Evolutionary conservation across 2,329 filamentous ascomycete species (phyloP), one percentile per base, ranked within the genome.

Genomic region (Didymosphaeria variabile): DNA sequence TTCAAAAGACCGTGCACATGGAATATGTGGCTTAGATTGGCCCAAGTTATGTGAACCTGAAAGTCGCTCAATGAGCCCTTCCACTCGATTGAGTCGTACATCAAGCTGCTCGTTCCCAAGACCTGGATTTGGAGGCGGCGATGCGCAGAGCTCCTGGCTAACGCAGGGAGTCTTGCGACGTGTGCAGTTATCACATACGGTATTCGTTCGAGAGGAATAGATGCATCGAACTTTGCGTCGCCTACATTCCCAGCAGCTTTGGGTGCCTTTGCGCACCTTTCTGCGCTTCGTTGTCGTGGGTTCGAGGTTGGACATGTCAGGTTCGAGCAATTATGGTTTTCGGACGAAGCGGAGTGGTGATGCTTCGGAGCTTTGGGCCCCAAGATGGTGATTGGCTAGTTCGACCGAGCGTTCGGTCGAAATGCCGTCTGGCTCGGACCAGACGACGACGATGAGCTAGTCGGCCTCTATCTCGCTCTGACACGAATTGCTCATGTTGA

Each of bases 61-160:
- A 7, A 32, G 9, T 29, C 26, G 56, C 7, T 19, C 47, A 19
- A 44, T 9, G n/a, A 62, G 47, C 36, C 29, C 53, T 52, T 65
- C 62, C 5, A 67, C 46, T 31, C 53, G 52, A 13, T 55, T 52
- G 23, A 69, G 42, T 26, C 62, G 42, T 9, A 60, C 51, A n/a
- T 58, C 60, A 9, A 62, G 38, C 23, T 55, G 45, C 10, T 45
- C n/a, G 9, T 46, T 53, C 42, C 21, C 40, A 12, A 40, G 12
- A 21, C 32, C 42, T 29, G 53, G 44, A 17, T 2, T 6, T 9
- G 26, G n/a, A 10, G 61, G 62, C 52, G 53, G n/a, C 54, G 65
- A 55, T 10, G 62, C 63, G 50, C 60, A 65, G 34, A 67, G 63
- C 36, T 70, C 67, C 51, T 75, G 72, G 45, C 69, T 64, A 10